Base-by-base conservation (phyloP, 1,284 basidiomycete genomes). In the Ceratobasidium sp. region DNA sequence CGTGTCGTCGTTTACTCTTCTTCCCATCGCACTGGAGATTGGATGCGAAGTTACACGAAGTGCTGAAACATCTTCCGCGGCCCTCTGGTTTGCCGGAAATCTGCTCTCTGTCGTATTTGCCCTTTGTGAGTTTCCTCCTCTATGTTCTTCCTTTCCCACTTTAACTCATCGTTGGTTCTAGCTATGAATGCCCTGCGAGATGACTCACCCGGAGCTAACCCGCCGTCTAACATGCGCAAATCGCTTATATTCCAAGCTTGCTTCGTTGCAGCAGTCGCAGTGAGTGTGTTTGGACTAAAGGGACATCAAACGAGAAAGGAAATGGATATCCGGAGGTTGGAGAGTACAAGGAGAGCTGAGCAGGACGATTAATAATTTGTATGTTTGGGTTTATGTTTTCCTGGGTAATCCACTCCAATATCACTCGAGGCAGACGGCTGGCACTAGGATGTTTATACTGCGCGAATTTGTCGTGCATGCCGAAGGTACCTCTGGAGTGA, bases 71-170 rank as follows among this genome's bases (percentile, higher is more conserved):
- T 93, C 92, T 79, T 89, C 93, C 0, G 91, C 93, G 0, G 82
- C 93, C 35, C 81, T 95, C 30, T 95, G 93, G 93, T 90, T 90
- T 83, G 92, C 92, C 55, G 91, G 90, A 27, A 95, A 94, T 81
- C 78, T 91, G 0, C 86, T 91, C 74, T 85, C 87, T 18, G 85
- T 94, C 48, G 83, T 92, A n/a, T 91, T 92, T 81, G 87, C 93
- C 20, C 84, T 93, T 3, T 85, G 93, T 93, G 80, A 66, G 89
- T 84, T 20, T 60, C 52, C 35, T 41, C 54, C n/a, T n/a, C 23
- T 69, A 35, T 23, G 46, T 23, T 65, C 14, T 50, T 20, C 52
- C 71, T 20, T 18, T 18, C 30, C 12, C 12, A 35, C 14, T n/a
- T 35, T 62, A 12, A 23, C 23, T 35, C 12, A 16, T 50, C 57